These are phyloP conservation scores for Stromatinia cepivora DNA, from an alignment of 2,329 filamentous ascomycete species.

Conservation along the genomic window DNA sequence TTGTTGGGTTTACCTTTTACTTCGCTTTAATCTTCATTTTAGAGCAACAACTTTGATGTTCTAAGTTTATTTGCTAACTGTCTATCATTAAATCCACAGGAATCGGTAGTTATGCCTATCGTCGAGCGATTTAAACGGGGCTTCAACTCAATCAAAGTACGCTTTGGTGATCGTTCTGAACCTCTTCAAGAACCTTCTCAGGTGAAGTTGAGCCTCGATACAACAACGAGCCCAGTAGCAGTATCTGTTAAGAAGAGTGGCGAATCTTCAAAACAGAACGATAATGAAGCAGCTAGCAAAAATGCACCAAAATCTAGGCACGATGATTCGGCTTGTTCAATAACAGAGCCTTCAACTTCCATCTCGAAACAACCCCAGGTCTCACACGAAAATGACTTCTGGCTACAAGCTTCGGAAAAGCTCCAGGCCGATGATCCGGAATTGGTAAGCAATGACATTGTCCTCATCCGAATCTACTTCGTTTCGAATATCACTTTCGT, in stretches of 20 bases:
- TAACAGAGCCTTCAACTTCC: not conserved
- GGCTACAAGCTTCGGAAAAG: not conserved
- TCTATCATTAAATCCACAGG: not conserved
- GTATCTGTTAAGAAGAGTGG: not conserved
- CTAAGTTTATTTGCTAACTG: not conserved
- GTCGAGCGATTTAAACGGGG: not conserved
- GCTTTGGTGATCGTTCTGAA: not conserved
- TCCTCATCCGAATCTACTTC: not conserved
- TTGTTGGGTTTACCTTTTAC: not conserved
- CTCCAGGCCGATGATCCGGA: not conserved
- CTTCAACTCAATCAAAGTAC: not conserved
- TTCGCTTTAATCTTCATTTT: not conserved
- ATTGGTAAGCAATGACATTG: not conserved
- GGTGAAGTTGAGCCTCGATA: no score
- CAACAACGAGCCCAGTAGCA: not conserved
- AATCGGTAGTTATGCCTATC: not conserved
- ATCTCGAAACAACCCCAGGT: not conserved
- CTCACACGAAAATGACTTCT: not conserved
- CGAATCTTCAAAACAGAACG: not conserved
- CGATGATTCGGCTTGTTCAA: not conserved
- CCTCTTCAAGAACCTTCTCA: not conserved
- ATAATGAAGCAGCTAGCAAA: not conserved
- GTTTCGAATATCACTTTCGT: not conserved
- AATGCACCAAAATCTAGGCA: not conserved
- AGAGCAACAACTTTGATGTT: not conserved